Evolutionary conservation across 768 basidiomycete species (phyloP).

Genomic region (Mycena belliarum): DNA sequence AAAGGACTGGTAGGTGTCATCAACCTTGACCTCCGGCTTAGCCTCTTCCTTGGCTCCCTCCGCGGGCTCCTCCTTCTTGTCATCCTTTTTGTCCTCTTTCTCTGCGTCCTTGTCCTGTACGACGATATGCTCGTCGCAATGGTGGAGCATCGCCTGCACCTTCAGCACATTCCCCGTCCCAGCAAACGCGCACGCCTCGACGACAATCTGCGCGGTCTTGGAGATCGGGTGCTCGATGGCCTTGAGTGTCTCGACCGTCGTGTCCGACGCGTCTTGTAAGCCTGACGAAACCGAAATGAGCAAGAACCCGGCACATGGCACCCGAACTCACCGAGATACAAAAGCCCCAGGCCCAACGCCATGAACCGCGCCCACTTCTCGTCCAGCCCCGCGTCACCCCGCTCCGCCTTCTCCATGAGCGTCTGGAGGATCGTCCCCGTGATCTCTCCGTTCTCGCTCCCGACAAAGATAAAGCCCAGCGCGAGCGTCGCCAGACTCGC

Average conservation of each 20-base stretch:
- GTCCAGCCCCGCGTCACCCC: conserved; percentile 69
- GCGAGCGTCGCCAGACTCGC: conserved; percentile 83
- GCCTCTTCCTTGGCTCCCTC: conserved; percentile 41
- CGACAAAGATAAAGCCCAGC: conserved; percentile 93
- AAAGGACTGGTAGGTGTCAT: conserved; percentile 88
- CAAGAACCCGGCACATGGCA: not conserved
- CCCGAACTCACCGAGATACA: conserved; percentile 78
- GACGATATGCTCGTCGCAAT: conserved; percentile 90
- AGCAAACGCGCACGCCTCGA: conserved; percentile 92
- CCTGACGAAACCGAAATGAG: conserved; percentile 46
- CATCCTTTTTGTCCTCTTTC: conserved; percentile 53
- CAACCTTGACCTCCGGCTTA: conserved; percentile 43
- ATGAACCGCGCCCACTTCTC: conserved; percentile 96
- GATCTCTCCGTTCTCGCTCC: conserved; percentile 92
- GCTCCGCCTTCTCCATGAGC: conserved; percentile 75
- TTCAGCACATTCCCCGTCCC: conserved; percentile 95
- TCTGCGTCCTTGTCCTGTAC: conserved; percentile 59
- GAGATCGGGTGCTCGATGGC: conserved; percentile 92
- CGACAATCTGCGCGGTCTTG: conserved; percentile 86
- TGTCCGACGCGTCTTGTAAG: conserved; percentile 89
- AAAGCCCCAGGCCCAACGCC: conserved; percentile 83
- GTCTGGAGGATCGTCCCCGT: conserved; percentile 88
- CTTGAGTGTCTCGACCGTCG: conserved; percentile 93
- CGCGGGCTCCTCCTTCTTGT: conserved; percentile 38
- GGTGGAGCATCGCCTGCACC: conserved; percentile 88